These are phyloP conservation scores for Pythium brassicae DNA, from an alignment of 352 stramenopile genomes.

Conservation along the genomic window DNA sequence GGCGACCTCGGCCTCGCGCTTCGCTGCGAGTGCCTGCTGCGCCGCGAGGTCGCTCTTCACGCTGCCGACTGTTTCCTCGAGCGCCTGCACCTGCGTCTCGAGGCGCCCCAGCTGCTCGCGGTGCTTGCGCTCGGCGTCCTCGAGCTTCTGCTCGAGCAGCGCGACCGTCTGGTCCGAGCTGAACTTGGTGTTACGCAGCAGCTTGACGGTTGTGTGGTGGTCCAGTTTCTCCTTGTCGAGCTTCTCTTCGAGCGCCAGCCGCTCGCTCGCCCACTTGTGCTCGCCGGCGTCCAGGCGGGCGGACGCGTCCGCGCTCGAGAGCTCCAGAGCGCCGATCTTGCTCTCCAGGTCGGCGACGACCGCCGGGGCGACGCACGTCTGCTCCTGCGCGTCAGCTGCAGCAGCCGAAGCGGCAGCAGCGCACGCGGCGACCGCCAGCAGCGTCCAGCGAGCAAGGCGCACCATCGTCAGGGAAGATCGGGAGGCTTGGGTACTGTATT, in stretches of 20 bases:
- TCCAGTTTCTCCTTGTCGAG: slow-evolving; percentile 28
- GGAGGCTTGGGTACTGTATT: background rate
- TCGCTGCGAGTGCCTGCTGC: slow-evolving; percentile 23
- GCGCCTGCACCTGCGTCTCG: slow-evolving; percentile 25
- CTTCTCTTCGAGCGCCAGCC: slow-evolving; percentile 29
- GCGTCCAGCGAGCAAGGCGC: slow-evolving; percentile 29
- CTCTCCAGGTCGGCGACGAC: slow-evolving; percentile 36
- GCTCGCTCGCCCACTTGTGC: slow-evolving; percentile 28
- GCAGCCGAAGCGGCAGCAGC: slow-evolving; percentile 23
- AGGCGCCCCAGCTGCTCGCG: slow-evolving; percentile 18
- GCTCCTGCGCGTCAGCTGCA: slow-evolving; percentile 10
- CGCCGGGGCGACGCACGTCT: slow-evolving; percentile 28
- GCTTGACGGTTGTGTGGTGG: slow-evolving; percentile 12
- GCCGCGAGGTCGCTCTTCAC: slow-evolving; percentile 27
- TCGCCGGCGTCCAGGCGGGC: slow-evolving; percentile 32
- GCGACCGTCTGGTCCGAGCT: slow-evolving; percentile 18
- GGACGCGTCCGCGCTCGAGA: slow-evolving; percentile 31
- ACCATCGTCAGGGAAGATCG: slow-evolving; percentile 17
- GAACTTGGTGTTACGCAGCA: slow-evolving; percentile 18
- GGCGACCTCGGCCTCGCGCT: slow-evolving; percentile 24
- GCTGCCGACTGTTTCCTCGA: slow-evolving; percentile 22
- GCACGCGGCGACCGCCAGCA: slow-evolving; percentile 31
- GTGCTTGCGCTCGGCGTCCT: slow-evolving; percentile 12
- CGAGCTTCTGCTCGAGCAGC: slow-evolving; percentile 25
- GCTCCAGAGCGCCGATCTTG: slow-evolving; percentile 39